Evolutionary conservation across 2,329 filamentous ascomycete genomes (phyloP).

Genomic region (Colletotrichum cuscutae): DNA sequence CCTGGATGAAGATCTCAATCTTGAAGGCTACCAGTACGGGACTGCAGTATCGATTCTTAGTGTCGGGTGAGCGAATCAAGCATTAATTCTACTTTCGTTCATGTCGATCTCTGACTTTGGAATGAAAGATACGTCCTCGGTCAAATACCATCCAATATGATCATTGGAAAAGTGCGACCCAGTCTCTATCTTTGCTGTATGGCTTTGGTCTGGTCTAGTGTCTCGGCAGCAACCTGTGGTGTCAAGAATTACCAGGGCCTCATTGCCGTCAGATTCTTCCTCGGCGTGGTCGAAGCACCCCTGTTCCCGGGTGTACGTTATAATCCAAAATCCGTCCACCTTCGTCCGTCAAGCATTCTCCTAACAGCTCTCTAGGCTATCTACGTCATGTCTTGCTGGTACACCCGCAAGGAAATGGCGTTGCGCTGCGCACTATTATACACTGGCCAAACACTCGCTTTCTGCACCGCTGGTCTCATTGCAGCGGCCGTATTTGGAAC

Average conservation of each 20-base stretch:
- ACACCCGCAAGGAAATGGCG: constrained; percentile 40
- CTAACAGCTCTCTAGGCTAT: constrained; percentile 19
- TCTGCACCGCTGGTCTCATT: constrained; percentile 39
- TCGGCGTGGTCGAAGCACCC: constrained; percentile 35
- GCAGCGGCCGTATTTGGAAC: constrained; percentile 39
- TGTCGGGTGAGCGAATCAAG: constrained; percentile 30
- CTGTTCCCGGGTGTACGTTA: constrained; percentile 35
- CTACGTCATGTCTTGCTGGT: constrained; percentile 40
- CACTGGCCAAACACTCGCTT: constrained; percentile 39
- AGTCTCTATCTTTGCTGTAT: constrained; percentile 36
- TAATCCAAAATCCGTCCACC: background rate
- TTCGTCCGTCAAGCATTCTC: background rate
- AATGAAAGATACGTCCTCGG: constrained; percentile 28
- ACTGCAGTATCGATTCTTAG: constrained; percentile 40
- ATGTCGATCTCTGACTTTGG: accelerated
- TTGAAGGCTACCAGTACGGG: constrained; percentile 39
- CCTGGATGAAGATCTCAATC: constrained; percentile 39
- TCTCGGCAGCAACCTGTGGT: constrained; percentile 35
- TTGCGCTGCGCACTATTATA: constrained; percentile 40
- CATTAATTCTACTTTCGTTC: too few species aligned
- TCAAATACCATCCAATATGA: constrained; percentile 37
- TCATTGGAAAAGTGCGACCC: constrained; percentile 34
- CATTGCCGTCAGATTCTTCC: constrained; percentile 34
- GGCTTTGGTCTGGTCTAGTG: constrained; percentile 35
- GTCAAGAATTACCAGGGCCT: constrained; percentile 36